phyloP scores from a whole-genome alignment of 2,329 filamentous ascomycete genomes.

The Pestalotiopsis sp. region DNA sequence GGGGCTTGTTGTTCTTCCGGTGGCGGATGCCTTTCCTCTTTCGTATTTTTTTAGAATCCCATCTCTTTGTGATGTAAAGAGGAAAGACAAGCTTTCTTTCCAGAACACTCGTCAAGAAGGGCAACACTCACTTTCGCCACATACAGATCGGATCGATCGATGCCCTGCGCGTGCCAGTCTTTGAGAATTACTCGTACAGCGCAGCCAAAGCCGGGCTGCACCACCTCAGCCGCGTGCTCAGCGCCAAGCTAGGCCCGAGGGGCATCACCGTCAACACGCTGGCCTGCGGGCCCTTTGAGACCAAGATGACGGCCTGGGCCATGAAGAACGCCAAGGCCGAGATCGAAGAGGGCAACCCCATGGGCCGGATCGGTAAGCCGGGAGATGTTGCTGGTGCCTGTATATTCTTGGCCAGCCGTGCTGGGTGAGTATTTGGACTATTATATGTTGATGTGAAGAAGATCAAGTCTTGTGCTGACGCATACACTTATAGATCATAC shows the following conservation, averaged over 20 bases:
- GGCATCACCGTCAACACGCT: slow-evolving; percentile 67
- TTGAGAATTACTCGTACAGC: slow-evolving; percentile 62
- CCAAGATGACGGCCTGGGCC: slow-evolving; percentile 67
- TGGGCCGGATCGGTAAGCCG: slow-evolving; percentile 66
- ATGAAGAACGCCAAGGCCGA: slow-evolving; percentile 54
- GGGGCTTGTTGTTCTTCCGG: no score
- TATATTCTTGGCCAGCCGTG: slow-evolving; percentile 67
- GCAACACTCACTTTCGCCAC: not conserved
- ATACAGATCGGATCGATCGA: slow-evolving; percentile 59
- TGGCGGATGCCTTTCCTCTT: no score
- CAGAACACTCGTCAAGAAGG: not conserved
- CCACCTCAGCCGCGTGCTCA: slow-evolving; percentile 60
- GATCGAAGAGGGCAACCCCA: slow-evolving; percentile 60
- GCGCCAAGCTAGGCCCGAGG: slow-evolving; percentile 58
- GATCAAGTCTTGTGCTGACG: not conserved
- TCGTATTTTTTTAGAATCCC: no score
- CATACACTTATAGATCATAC: slow-evolving; percentile 41
- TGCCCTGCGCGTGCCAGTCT: slow-evolving; percentile 57
- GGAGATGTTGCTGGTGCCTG: slow-evolving; percentile 72
- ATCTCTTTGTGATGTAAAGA: no score
- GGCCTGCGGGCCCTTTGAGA: slow-evolving; percentile 70
- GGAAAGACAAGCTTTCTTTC: not conserved
- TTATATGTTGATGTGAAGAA: not conserved
- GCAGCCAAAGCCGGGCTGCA: slow-evolving; percentile 65
- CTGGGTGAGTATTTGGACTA: slow-evolving; percentile 45